Conservation (phyloP, 257 asterid genomes). For the Nicotiana benthamiana region DNA sequence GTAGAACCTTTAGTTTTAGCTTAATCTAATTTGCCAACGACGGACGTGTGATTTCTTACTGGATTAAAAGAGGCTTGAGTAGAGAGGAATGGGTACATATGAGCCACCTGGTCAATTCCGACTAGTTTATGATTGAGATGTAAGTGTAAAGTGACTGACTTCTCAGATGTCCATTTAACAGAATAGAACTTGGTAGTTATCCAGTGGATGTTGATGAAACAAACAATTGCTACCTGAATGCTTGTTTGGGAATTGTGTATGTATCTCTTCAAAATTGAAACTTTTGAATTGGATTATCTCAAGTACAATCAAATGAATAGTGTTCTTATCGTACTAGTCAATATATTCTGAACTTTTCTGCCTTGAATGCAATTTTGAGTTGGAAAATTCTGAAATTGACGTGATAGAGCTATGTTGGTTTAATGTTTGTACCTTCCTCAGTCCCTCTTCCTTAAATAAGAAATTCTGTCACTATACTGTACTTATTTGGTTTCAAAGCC, state of each 20-base stretch:
- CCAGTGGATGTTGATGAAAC: background rate
- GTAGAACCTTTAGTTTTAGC: background rate
- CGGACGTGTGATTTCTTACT: background rate
- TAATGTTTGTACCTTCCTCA: background rate
- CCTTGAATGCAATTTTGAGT: background rate
- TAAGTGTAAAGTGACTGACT: background rate
- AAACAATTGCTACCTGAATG: background rate
- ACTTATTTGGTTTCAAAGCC: slow-evolving; percentile 1
- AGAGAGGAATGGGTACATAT: background rate
- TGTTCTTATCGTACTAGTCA: background rate
- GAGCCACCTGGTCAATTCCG: background rate
- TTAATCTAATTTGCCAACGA: background rate
- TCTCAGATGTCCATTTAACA: background rate
- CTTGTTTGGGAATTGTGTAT: background rate
- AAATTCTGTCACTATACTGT: slow-evolving; percentile 1
- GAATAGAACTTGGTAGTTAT: background rate
- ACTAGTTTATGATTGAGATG: background rate
- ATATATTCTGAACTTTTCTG: background rate
- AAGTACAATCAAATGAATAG: background rate
- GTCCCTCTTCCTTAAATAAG: background rate
- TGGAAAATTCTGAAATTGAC: background rate
- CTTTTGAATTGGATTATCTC: background rate
- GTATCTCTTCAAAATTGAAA: background rate
- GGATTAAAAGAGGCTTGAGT: background rate
- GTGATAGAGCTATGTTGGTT: background rate